Conservation (phyloP, 305 asterid genomes). For the Fraxinus greggii region DNA sequence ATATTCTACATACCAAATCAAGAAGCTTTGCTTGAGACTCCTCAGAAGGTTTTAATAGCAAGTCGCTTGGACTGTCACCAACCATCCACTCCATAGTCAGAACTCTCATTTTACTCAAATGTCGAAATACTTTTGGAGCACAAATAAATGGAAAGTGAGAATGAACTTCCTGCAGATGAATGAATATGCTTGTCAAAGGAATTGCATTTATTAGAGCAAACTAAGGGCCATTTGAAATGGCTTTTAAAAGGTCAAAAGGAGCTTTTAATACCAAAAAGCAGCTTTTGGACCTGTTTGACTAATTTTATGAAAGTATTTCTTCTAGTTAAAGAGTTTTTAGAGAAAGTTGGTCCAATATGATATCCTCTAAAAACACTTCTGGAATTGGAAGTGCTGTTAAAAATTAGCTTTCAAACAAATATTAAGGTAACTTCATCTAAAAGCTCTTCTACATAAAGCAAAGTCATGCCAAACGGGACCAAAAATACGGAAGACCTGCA, state of each 20-base stretch:
- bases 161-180: conserved; percentile 72
- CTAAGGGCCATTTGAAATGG: background rate
- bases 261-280: too few species aligned
- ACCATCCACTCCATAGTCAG: conserved; percentile 96
- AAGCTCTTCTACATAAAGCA: too few species aligned
- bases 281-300: too few species aligned
- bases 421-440: too few species aligned
- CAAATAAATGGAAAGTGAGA: conserved; percentile 64
- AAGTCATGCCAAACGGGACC: too few species aligned
- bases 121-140: conserved; percentile 65
- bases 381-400: too few species aligned
- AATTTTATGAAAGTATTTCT: too few species aligned
- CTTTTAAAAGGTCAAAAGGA: too few species aligned
- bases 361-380: too few species aligned
- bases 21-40: conserved; percentile 56
- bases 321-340: too few species aligned
- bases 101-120: conserved; percentile 71
- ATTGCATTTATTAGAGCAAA: conserved; percentile 6
- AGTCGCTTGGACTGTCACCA: conserved; percentile 88
- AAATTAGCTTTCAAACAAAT: too few species aligned
- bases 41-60: conserved; percentile 49
- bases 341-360: too few species aligned
- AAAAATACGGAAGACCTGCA: background rate
- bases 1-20: conserved; percentile 42
- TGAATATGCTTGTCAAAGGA: conserved; percentile 17